Evolutionary conservation across 2,329 filamentous ascomycete species (phyloP), one percentile per base, ranked within the genome.

Genomic region (Paracamarosporium sp.): DNA sequence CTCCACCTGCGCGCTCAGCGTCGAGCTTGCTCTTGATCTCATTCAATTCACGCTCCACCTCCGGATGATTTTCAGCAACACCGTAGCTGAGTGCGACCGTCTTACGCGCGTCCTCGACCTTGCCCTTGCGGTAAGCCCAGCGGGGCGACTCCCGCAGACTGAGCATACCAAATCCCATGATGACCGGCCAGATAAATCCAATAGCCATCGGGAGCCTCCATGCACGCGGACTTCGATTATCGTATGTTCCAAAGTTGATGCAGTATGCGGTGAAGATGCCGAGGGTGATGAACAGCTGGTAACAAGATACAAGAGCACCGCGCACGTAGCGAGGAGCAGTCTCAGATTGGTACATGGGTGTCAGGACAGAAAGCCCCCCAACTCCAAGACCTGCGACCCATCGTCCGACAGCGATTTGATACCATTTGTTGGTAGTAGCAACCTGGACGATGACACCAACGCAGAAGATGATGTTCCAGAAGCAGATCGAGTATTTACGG

Each of bases 271-370:
- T 69, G 52, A 80, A 87, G 71, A 91, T 90, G 46, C 88, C 88
- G 27, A 90, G 78, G 0, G 88, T 90, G 70, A 90, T 88, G 71
- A 89, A 85, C 3, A 90, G 82, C 78, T 90, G 88, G 73, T 90
- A 90, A 50, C 82, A 85, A 1, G 84, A 72, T 11, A 90, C 83
- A 36, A 90, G 80, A 6, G 86, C 80, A 66, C 87, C 87, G 65
- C 88, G 85, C 50, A 90, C 84, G 57, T 86, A 83, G 59, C 86
- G 82, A 0, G 88, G 88, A 2, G 85, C 85, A 55, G 83, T 87
- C 74, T 91, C 88, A 15, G 83, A 85, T 70, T 90, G 87, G 65
- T 90, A 90, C 85, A 91, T 76, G 4, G 75, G 75, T 3, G 72
- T 75, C 22, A 86, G 78, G 40, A 89, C 87, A 5, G 85, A 88